Evolutionary conservation across 768 basidiomycete genomes (phyloP), one percentile per base, ranked within the genome.

Genomic region (Trametes cinnabarina): DNA sequence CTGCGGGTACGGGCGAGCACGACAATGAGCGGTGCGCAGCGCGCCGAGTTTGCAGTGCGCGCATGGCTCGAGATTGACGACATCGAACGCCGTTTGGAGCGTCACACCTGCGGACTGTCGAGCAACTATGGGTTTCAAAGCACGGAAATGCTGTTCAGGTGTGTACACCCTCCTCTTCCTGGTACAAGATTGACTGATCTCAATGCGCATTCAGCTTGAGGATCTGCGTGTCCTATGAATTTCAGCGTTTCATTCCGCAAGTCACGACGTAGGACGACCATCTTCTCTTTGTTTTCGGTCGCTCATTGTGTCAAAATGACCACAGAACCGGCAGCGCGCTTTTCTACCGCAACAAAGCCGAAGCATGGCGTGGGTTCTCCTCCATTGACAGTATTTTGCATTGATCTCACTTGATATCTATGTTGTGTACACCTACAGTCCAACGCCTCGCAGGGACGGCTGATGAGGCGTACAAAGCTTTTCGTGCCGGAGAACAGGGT

Each of bases 31-130:
- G 51, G 43, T 20, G 60, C 60, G 20, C 50, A 61, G 35, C 60
- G 60, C 19, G 50, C 55, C 20, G 55, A 61, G 26, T 56, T 55
- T 35, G 54, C 55, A 19, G 55, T 57, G 44, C 60, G 55, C 7
- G 51, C 55, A 4, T 61, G 60, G 60, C 50, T 61, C 17, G 60
- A 61, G 46, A 49, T 57, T 20, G 60, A 61, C 37, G 60, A 61
- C n/a, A 12, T 61, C 17, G 60, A 61, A 32, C 43, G 20, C n/a
- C 49, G 55, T 10, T 10, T 61, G 15, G 23, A 20, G 15, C 55
- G 60, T 4, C 60, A 61, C n/a, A 57, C 50, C 9, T 61, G 60
- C 41, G 40, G 34, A 17, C 15, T 61, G 50, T 39, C 51, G 39
- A 52, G 19, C 32, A 48, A 51, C 6, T 61, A 48, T 12, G 60